phyloP scores from a whole-genome alignment of 2,329 filamentous ascomycete genomes.

The Beauveria pseudobassiana region DNA sequence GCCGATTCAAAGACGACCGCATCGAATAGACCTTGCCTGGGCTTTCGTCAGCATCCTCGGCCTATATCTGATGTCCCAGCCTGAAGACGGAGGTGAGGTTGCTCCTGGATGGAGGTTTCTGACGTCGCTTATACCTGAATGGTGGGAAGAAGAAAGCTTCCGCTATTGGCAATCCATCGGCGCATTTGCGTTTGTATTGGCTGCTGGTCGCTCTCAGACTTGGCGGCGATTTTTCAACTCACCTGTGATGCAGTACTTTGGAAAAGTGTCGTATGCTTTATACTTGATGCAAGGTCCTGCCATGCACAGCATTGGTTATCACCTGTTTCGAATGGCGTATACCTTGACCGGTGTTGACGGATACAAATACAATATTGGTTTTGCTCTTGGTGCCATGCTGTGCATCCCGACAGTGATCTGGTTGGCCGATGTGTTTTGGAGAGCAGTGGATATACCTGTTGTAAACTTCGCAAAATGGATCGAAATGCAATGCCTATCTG shows the following conservation, averaged over 20 bases:
- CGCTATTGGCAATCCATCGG: slow-evolving; percentile 51
- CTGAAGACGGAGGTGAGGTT: slow-evolving; percentile 32
- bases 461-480: slow-evolving; percentile 51
- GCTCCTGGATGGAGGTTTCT: slow-evolving; percentile 47
- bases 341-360: slow-evolving; percentile 39
- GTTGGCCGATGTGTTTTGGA: slow-evolving; percentile 49
- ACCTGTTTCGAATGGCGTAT: slow-evolving; percentile 41
- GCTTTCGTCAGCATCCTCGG: slow-evolving; percentile 36
- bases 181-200: slow-evolving; percentile 43
- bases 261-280: slow-evolving; percentile 52
- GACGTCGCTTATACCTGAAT: slow-evolving; percentile 38
- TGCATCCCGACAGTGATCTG: slow-evolving; percentile 45
- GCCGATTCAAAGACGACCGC: not conserved
- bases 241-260: slow-evolving; percentile 46
- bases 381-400: slow-evolving; percentile 37
- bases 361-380: slow-evolving; percentile 37
- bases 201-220: slow-evolving; percentile 36
- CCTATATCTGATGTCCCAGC: slow-evolving; percentile 43
- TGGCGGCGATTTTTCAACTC: slow-evolving; percentile 46
- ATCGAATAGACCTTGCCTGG: slow-evolving; percentile 26
- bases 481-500: slow-evolving; percentile 32
- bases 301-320: slow-evolving; percentile 45
- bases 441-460: slow-evolving; percentile 46
- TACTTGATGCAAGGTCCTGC: slow-evolving; percentile 55
- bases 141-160: slow-evolving; percentile 41